A percentile compares a stretch with the other conserved stretches of the same genome.
Evolutionary conservation across 108 stramenopile genomes (phyloP).

Genomic region (Nitzschia putrida): DNA sequence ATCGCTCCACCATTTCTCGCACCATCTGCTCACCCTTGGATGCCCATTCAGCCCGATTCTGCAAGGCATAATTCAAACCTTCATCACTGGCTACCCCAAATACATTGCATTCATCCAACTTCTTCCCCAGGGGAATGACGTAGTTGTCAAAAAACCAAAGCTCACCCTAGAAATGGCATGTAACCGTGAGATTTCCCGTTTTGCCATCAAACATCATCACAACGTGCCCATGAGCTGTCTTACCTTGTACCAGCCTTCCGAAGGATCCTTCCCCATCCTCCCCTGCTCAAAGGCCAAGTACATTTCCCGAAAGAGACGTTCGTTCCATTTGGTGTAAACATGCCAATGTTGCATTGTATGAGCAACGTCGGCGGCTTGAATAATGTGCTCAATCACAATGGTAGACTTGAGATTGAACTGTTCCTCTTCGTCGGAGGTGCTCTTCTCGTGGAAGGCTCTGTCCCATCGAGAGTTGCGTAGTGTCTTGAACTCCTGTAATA

Average conservation of each 20-base stretch:
- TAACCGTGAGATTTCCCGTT: no score
- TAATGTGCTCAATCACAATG: slow-evolving; percentile 1
- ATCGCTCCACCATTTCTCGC: not conserved
- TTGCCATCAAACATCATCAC: no score
- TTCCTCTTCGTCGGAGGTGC: not conserved
- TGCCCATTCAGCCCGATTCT: slow-evolving; percentile 1
- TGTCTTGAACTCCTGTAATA: slow-evolving; percentile 4
- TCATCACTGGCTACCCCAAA: not conserved
- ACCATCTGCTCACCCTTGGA: not conserved
- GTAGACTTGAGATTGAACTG: not conserved
- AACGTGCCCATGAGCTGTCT: no score
- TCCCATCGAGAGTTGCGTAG: not conserved
- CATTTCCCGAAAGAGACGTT: not conserved
- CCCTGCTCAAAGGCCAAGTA: not conserved
- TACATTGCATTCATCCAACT: slow-evolving; percentile 1
- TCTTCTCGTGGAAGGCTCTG: not conserved
- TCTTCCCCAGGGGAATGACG: not conserved
- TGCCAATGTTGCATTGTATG: slow-evolving; percentile 1
- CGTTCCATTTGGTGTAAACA: not conserved
- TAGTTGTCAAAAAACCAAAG: not conserved
- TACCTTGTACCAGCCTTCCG: not conserved
- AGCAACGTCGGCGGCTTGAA: not conserved
- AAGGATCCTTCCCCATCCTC: not conserved
- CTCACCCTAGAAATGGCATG: not conserved
- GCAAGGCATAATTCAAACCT: slow-evolving; percentile 1